Evolutionary conservation across 768 basidiomycete species (phyloP), one percentile per base, ranked within the genome.

Genomic region (Mycena latifolia): DNA sequence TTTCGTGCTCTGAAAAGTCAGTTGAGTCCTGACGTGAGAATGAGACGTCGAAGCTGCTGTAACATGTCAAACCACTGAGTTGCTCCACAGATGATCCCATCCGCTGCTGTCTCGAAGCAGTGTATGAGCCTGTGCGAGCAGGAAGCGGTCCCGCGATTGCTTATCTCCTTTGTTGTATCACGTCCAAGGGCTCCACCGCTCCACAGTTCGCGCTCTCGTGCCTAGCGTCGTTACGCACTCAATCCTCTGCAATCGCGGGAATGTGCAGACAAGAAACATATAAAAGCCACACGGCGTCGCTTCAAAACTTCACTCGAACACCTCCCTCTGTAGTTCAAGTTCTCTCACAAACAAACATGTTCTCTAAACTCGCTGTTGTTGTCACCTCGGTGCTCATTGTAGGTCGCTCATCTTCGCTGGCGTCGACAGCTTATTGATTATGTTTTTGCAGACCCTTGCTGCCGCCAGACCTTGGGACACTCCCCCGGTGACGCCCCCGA

Each of bases 351-450:
- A 24, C 27, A 41, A 53, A 53, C 20, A 65, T 65, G 64, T 65
- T 65, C 57, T 65, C 64, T 25, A 65, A 65, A 25, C 56, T 65
- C 41, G 53, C 63, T 18, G 18, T 58, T 51, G 45, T 59, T 37
- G 57, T 33, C 54, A 35, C 58, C n/a, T 61, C 58, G 25, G 58
- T 61, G 24, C 57, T 65, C 52, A 54, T 65, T 28, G 64, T 65
- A 50, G 0, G 57, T 39, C 24, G 9, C 28, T 52, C 39, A 51
- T 14, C 10, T 5, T 28, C 20, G 9, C 11, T n/a, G n/a, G n/a
- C n/a, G n/a, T n/a, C n/a, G n/a, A n/a, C n/a, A n/a, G n/a, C n/a
- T n/a, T n/a, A n/a, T n/a, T n/a, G n/a, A n/a, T n/a, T n/a, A n/a
- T n/a, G n/a, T n/a, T n/a, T n/a, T n/a, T 47, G 3, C n/a, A 48